A percentile compares a stretch with the other conserved stretches of the same genome.
Evolutionary conservation across 2,329 filamentous ascomycete species (phyloP).

Genomic region (Fonsecaea monophora): DNA sequence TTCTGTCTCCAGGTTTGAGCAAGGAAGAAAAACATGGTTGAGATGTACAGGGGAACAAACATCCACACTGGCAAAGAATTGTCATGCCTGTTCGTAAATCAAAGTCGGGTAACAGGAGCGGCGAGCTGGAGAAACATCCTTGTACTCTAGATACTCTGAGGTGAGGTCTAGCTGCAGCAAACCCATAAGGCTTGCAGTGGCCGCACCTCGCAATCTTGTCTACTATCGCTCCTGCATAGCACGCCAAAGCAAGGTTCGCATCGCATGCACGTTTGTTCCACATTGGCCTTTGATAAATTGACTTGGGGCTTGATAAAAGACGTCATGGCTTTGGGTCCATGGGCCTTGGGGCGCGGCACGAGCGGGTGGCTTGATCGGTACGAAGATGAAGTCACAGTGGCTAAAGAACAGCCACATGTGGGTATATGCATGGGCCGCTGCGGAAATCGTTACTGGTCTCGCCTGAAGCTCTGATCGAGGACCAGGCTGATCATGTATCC

Average conservation of each 20-base stretch:
- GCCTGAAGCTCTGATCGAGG: not conserved
- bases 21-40: too few species aligned
- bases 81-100: too few species aligned
- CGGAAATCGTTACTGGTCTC: not conserved
- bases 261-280: not conserved
- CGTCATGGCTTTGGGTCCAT: slow-evolving; percentile 11
- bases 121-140: slow-evolving; percentile 64
- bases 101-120: slow-evolving; percentile 54
- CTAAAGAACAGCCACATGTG: slow-evolving; percentile 1
- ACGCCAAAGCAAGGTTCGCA: not conserved
- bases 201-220: not conserved
- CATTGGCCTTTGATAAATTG: not conserved
- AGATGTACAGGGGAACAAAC: too few species aligned
- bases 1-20: too few species aligned
- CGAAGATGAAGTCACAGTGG: slow-evolving; percentile 5
- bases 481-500: not conserved
- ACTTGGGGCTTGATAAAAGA: not conserved
- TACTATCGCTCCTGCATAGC: not conserved
- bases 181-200: slow-evolving; percentile 15
- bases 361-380: slow-evolving; percentile 10
- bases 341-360: not conserved
- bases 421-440: not conserved
- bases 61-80: too few species aligned
- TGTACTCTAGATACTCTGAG: slow-evolving; percentile 56
- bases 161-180: slow-evolving; percentile 62